Conservation (phyloP, 2,329 filamentous ascomycete genomes). For the Sporothrix humicola region DNA sequence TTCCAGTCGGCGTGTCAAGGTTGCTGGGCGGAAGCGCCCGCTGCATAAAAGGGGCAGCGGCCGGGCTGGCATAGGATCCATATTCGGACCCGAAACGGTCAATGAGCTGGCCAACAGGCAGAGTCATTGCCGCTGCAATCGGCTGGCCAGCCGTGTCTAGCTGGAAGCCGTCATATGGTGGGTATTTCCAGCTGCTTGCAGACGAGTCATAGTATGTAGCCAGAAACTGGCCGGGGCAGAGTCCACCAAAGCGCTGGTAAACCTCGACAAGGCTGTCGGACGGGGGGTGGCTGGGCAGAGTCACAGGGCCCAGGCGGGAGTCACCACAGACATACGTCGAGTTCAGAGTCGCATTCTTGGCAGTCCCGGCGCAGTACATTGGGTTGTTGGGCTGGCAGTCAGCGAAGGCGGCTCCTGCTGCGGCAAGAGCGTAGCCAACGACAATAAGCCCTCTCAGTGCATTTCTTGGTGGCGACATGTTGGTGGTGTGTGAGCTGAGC, state of each 20-base stretch:
- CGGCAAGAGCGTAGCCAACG: neutral
- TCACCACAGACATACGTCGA: slow-evolving; percentile 48
- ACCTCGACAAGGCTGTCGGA: slow-evolving; percentile 43
- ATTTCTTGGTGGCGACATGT: neutral
- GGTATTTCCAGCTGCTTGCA: slow-evolving; percentile 46
- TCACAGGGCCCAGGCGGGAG: slow-evolving; percentile 46
- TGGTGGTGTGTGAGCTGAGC: neutral
- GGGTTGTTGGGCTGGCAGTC: slow-evolving; percentile 23
- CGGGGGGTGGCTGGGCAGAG: slow-evolving; percentile 44
- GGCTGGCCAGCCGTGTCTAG: slow-evolving; percentile 45
- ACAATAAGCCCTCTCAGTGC: neutral
- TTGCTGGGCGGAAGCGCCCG: slow-evolving; percentile 54
- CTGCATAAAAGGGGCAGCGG: slow-evolving; percentile 55
- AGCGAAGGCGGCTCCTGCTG: neutral
- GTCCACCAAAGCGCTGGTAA: slow-evolving; percentile 47
- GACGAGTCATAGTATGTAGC: slow-evolving; percentile 43
- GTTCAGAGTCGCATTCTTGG: slow-evolving; percentile 40
- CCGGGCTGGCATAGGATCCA: slow-evolving; percentile 51
- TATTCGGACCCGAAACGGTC: slow-evolving; percentile 56
- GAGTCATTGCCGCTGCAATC: slow-evolving; percentile 51
- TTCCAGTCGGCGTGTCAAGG: slow-evolving; percentile 47
- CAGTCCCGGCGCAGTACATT: slow-evolving; percentile 45
- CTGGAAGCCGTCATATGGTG: slow-evolving; percentile 51
- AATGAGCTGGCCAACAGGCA: slow-evolving; percentile 50
- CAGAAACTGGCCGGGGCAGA: slow-evolving; percentile 51